These are phyloP conservation scores for Lachnellula hyalina DNA, from an alignment of 2,329 filamentous ascomycete species.

Conservation along the genomic window DNA sequence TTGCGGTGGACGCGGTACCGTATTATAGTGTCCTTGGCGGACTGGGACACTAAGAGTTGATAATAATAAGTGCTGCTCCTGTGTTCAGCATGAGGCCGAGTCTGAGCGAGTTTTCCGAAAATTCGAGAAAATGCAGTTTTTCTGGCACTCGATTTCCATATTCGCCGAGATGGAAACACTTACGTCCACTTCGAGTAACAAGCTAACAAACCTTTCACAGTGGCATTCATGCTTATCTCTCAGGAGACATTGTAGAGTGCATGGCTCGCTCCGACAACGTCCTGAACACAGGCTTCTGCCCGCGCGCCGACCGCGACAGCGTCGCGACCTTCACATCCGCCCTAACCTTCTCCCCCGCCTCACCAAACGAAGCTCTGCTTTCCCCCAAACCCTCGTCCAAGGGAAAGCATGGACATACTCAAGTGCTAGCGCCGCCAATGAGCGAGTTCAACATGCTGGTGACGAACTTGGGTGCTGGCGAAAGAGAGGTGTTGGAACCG, in stretches of 20 bases:
- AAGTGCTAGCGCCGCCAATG: conserved; percentile 60
- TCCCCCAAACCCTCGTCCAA: conserved; percentile 43
- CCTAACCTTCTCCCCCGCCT: conserved; percentile 60
- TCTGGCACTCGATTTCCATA: not conserved
- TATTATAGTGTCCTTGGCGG: too few relatives aligned
- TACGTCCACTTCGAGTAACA: not conserved
- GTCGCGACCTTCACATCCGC: conserved; percentile 58
- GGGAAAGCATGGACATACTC: conserved; percentile 54
- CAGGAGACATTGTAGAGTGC: conserved; percentile 92
- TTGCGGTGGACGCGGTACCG: too few relatives aligned
- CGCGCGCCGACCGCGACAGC: conserved; percentile 56
- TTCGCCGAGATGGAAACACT: not conserved
- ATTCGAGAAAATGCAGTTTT: not conserved
- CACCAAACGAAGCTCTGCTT: conserved; percentile 50
- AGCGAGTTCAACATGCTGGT: conserved; percentile 67
- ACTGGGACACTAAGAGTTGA: too few relatives aligned
- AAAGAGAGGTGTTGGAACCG: conserved; percentile 51
- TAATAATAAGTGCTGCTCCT: too few relatives aligned
- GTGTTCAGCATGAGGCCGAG: too few relatives aligned
- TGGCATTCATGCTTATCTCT: conserved; percentile 92
- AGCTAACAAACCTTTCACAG: not conserved
- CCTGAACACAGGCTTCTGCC: conserved; percentile 70
- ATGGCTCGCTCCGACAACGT: conserved; percentile 98
- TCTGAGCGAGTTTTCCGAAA: too few relatives aligned
- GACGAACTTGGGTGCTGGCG: conserved; percentile 49